Percentiles rank a stretch among this genome's conserved stretches.
Conservation (phyloP, 352 stramenopile genomes). For the Aphanomyces stellatus region DNA sequence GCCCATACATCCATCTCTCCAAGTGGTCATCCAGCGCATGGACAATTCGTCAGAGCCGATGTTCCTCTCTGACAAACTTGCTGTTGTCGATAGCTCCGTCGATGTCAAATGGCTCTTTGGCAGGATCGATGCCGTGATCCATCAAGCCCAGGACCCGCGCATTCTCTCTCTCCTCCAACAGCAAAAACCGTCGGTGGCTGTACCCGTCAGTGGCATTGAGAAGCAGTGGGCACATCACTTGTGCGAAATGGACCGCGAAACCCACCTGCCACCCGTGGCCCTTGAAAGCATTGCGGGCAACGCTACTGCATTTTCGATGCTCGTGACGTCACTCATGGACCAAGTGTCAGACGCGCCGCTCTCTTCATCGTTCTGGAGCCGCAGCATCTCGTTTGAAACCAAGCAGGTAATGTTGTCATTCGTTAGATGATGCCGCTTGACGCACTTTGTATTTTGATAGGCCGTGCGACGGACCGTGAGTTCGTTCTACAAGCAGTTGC, state of each 20-base stretch:
- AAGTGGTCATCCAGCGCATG: neutral
- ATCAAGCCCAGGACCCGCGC: neutral
- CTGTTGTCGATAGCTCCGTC: neutral
- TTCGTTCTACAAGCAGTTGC: conserved; percentile 55
- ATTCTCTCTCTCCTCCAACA: neutral
- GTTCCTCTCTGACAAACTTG: neutral
- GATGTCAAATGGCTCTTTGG: neutral
- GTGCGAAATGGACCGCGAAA: neutral
- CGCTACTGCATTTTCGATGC: neutral
- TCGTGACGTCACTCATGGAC: neutral
- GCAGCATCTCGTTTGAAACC: neutral
- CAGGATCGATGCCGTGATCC: neutral
- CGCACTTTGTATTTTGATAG: no score
- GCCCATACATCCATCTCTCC: neutral
- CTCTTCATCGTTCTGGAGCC: neutral
- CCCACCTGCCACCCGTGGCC: neutral
- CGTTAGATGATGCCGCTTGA: neutral
- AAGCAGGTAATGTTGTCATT: neutral
- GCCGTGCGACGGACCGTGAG: conserved; percentile 26
- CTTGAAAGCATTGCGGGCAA: neutral
- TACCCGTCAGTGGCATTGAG: neutral
- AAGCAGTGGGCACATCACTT: neutral
- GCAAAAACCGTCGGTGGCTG: neutral
- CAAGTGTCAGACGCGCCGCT: neutral
- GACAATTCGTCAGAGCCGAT: neutral